Evolutionary conservation across 192 early-diverging fungal species (phyloP), one percentile per base, ranked within the genome.

Genomic region (Pilobolus umbonatus): DNA sequence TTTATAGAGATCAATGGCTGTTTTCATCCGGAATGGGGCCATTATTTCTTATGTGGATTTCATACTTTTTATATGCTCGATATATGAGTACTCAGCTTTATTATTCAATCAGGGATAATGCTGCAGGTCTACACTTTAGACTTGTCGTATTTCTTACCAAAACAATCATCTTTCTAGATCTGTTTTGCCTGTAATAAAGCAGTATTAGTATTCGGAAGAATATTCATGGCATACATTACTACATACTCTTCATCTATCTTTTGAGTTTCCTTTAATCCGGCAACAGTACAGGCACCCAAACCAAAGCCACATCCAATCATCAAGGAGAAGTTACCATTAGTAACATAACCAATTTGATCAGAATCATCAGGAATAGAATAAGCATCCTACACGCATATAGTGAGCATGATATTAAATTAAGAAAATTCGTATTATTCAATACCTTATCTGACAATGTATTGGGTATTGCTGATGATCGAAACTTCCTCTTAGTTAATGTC

Each of bases 241-340:
- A 40, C 47, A 51, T 48, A 62, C 66, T 38, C 57, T 57, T 32
- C 25, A 35, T 79, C 74, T 9, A 73, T 26, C 17, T 67, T 57
- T 0, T 75, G 42, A 14, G 81, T 19, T 12, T 71, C 64, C n/a
- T 71, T 61, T 11, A 89, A 40, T 1, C 79, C 80, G 1, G 58
- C 40, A 0, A 85, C 39, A 31, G 75, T 67, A 51, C 85, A 87
- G 60, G 77, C 81, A 40, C 82, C 89, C 30, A 90, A 77, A 11
- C 81, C 87, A 34, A 72, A 74, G 21, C 78, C 81, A 26, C 80
- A 60, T 17, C 88, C 90, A 19, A 74, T 57, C 15, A 69, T 70
- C 32, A 85, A 75, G 17, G 87, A 87, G 53, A 80, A 90, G 9
- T 80, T 69, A 3, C 88, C 88, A 9, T 81, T 82, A 1, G 86